Conservation (phyloP, 2,329 filamentous ascomycete species). For the Aspergillus sp. region DNA sequence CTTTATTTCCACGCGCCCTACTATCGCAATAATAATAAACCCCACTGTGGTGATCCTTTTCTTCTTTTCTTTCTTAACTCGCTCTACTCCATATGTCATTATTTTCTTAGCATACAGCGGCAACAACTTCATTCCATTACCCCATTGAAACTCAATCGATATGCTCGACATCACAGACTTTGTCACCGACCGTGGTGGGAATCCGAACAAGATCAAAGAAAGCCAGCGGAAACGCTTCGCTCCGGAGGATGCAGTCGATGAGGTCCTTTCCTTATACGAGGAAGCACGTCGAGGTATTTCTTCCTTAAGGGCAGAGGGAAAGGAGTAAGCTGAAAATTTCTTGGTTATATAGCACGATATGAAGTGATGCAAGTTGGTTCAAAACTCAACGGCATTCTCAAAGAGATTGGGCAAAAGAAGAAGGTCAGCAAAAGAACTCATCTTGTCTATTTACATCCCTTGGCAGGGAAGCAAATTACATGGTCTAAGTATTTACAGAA, state of each 20-base stretch:
- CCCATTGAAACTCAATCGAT: slow-evolving; percentile 10
- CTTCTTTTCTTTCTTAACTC: too few species aligned
- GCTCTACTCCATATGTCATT: slow-evolving; percentile 4
- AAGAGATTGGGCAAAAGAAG: slow-evolving; percentile 84
- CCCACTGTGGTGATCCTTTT: too few species aligned
- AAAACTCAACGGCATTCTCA: slow-evolving; percentile 81
- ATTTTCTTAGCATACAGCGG: background rate
- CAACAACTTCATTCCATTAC: background rate
- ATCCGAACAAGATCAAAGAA: slow-evolving; percentile 85
- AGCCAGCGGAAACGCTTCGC: slow-evolving; percentile 78
- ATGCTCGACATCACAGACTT: slow-evolving; percentile 76
- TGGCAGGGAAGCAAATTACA: slow-evolving; percentile 5
- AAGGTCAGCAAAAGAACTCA: slow-evolving; percentile 49
- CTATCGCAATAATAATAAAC: too few species aligned
- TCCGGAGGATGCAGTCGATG: slow-evolving; percentile 75
- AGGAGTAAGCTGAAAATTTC: slow-evolving; percentile 1
- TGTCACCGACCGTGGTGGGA: slow-evolving; percentile 76
- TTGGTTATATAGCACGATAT: slow-evolving; percentile 53
- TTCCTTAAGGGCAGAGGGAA: slow-evolving; percentile 1
- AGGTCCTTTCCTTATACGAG: slow-evolving; percentile 79
- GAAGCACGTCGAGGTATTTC: slow-evolving; percentile 66
- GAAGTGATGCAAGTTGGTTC: slow-evolving; percentile 70
- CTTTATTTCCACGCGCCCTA: too few species aligned
- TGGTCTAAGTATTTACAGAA: slow-evolving; percentile 41
- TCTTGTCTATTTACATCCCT: background rate